These are phyloP conservation scores for Porphyridium purpureum DNA, from an alignment of 23 red algal genomes.

Conservation along the genomic window DNA sequence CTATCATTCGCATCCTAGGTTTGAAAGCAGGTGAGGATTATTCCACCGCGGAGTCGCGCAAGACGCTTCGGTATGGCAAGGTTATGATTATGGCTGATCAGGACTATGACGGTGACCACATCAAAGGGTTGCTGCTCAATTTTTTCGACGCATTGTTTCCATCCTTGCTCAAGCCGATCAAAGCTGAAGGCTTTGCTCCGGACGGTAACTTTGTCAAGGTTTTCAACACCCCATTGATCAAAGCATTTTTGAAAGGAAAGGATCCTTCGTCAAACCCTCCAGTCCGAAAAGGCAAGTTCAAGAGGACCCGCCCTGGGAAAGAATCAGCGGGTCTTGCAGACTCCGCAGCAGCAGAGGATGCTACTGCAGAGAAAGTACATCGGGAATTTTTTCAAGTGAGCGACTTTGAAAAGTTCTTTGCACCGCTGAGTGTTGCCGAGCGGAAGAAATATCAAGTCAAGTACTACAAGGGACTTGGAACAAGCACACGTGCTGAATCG, in stretches of 20 bases:
- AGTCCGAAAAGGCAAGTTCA: no score
- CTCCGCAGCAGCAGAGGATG: no score
- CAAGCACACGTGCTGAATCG: slow-evolving; percentile 23
- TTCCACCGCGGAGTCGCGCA: background rate
- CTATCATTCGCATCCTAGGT: slow-evolving; percentile 28
- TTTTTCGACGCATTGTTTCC: slow-evolving; percentile 44
- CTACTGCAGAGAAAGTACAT: no score
- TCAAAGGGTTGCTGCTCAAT: slow-evolving; percentile 42
- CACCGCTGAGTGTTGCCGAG: no score
- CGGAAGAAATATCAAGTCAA: no score
- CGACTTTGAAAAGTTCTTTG: no score
- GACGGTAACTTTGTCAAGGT: slow-evolving; percentile 12
- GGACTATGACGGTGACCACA: slow-evolving; percentile 37
- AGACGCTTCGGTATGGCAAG: slow-evolving; percentile 25
- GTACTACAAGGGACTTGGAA: slow-evolving; percentile 55
- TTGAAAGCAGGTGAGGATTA: slow-evolving; percentile 16
- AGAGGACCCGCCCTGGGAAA: no score
- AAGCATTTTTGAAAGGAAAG: no score
- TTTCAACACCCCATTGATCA: slow-evolving; percentile 39
- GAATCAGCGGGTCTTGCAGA: no score
- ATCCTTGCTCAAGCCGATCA: slow-evolving; percentile 6
- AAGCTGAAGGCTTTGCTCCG: no score
- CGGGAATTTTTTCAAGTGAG: no score
- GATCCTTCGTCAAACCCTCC: no score
- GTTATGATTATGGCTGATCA: slow-evolving; percentile 53